Conservation (phyloP, 306 rosid species). For the Clitoria ternatea region DNA sequence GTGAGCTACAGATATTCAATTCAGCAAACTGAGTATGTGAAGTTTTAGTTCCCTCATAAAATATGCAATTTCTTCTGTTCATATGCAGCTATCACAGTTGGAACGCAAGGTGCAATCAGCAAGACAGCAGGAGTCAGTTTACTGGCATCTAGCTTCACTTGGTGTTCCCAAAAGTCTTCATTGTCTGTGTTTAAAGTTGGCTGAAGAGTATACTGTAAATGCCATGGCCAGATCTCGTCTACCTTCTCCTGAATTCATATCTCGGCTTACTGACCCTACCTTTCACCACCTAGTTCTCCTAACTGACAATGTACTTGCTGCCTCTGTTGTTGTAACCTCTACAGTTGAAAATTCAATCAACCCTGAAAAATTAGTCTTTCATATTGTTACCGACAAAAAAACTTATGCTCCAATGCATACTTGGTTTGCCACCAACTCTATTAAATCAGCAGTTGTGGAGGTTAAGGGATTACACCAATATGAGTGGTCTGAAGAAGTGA, state of each 20-base stretch:
- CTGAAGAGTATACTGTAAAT: constrained; percentile 85
- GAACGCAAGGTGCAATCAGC: constrained; percentile 74
- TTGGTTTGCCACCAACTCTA: constrained; percentile 81
- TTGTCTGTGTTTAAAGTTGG: constrained; percentile 80
- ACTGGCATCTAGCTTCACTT: constrained; percentile 90
- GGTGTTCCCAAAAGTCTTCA: constrained; percentile 79
- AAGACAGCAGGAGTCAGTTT: constrained; percentile 63
- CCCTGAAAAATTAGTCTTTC: constrained; percentile 74
- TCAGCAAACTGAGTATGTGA: background rate
- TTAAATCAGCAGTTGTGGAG: constrained; percentile 69
- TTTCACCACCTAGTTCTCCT: constrained; percentile 72
- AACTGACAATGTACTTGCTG: constrained; percentile 86
- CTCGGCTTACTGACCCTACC: constrained; percentile 68
- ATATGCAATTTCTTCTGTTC: constrained; percentile 20
- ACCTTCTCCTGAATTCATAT: constrained; percentile 73
- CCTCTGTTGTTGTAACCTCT: constrained; percentile 81
- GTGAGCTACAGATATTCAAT: background rate
- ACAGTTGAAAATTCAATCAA: constrained; percentile 57
- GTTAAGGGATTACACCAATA: constrained; percentile 88
- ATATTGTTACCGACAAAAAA: constrained; percentile 82
- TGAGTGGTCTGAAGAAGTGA: constrained; percentile 85
- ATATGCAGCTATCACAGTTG: constrained; percentile 66
- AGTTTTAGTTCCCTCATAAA: background rate
- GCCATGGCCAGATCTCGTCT: constrained; percentile 74
- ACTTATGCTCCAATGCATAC: constrained; percentile 92